Evolutionary conservation across 495 filamentous ascomycete genomes (phyloP).

Genomic region (Podospora conica): DNA sequence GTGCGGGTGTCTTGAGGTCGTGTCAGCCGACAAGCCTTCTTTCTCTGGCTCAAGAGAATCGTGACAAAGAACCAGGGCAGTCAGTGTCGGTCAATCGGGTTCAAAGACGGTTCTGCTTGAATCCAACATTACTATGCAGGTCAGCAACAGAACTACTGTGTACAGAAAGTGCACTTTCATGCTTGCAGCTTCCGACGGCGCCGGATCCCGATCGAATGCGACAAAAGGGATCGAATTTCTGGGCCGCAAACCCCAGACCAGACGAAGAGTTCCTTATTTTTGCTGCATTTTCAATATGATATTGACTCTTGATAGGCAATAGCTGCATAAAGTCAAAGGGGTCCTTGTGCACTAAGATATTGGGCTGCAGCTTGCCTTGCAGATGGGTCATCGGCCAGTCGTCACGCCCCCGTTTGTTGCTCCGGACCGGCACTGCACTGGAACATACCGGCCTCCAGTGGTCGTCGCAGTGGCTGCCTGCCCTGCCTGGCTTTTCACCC

Average conservation of each 20-base stretch:
- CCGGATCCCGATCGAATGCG: not conserved
- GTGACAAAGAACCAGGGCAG: constrained; percentile 2
- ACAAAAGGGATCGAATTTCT: no score
- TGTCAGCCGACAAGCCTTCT: constrained; percentile 11
- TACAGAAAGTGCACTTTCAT: no score
- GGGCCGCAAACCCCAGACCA: not conserved
- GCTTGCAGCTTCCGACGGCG: not conserved
- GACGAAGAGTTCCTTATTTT: not conserved
- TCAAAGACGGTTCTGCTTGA: not conserved
- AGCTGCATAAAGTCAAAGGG: not conserved
- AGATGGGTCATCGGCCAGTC: constrained; percentile 8
- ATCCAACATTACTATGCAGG: not conserved
- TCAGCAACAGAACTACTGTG: not conserved
- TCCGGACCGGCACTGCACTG: not conserved
- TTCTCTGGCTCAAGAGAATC: not conserved
- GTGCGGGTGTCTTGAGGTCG: constrained; percentile 2
- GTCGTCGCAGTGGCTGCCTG: not conserved
- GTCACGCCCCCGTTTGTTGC: constrained; percentile 1
- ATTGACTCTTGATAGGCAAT: not conserved
- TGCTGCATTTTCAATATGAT: not conserved
- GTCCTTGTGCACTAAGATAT: not conserved
- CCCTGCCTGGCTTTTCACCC: constrained; percentile 5
- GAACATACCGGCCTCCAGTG: not conserved
- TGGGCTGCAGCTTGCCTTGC: not conserved
- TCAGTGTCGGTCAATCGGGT: not conserved